Base-by-base conservation (phyloP, 306 rosid genomes). In the Prunus campanulata region DNA sequence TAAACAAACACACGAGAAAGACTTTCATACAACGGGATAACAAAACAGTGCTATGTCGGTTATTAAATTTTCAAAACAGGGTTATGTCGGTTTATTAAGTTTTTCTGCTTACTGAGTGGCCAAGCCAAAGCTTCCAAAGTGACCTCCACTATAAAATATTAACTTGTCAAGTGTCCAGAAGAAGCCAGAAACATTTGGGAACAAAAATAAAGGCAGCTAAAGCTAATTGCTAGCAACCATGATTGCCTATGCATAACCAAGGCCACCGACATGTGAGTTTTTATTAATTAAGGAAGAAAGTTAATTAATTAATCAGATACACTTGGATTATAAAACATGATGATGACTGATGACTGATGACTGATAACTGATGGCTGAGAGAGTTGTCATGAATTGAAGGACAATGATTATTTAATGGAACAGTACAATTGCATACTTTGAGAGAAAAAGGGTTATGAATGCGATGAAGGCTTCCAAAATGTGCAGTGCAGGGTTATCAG, bases 261-360 rank as follows among this genome's bases (percentile, higher is more conserved):
- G 72, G 85, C 77, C 90, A 87, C 98, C 94, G 96, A 89, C 93
- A 82, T 80, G 39, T 80, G 39, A 64, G 13, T 62, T 81, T 77
- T 25, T 55, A 67, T 60, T 5, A 35, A 32, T 71, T 87, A 72
- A 65, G 51, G 18, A 52, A 50, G 67, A 80, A 80, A 83, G 19
- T 11, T 50, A 50, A 70, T 3, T 70, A 81, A 79, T 20, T 57
- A 57, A 83, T 72, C 55, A 77, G 27, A 59, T 24, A 78, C 13
- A 20, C 75, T 76, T 80, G 78, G 69, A 75, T 80, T 64, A 78
- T 16, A 24, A 20, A 25, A 70, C 32, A 42, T 35, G 73, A 84
- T 80, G 29, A 70, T 32, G 76, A 52, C 48, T 3, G 60, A 25
- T 25, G 27, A 25, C 27, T 25, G 27, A 25, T 62, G 9, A 64